Evolutionary conservation across 2,329 filamentous ascomycete species (phyloP).

Genomic region (Akanthomyces lecanii): DNA sequence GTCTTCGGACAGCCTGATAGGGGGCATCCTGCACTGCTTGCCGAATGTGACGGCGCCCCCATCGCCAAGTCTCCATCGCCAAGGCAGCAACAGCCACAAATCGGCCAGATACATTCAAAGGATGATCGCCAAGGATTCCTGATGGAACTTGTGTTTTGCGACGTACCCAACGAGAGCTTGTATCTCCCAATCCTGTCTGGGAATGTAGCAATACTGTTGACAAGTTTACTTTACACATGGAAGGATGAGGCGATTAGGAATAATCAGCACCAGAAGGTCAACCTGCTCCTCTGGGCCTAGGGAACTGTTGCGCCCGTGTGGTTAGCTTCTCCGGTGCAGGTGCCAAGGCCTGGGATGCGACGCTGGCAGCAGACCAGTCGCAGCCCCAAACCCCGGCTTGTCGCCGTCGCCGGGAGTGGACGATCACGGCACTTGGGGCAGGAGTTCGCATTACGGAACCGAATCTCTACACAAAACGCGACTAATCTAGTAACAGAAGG

Average conservation of each 20-base stretch:
- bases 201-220: background rate
- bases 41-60: background rate
- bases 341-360: background rate
- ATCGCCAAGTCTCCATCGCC: constrained; percentile 10
- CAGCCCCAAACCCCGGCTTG: background rate
- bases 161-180: no score
- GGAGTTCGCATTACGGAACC: background rate
- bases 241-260: background rate
- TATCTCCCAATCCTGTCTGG: background rate
- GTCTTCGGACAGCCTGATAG: background rate
- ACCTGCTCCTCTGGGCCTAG: constrained; percentile 13
- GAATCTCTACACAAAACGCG: background rate
- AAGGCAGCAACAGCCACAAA: constrained; percentile 7
- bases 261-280: background rate
- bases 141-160: background rate
- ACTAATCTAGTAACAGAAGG: constrained; percentile 11
- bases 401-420: background rate
- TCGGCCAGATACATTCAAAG: background rate
- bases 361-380: background rate
- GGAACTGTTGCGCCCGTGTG: background rate
- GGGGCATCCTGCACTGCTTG: background rate
- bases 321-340: background rate
- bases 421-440: background rate
- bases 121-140: background rate
- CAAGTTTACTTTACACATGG: background rate